Conservation (phyloP, 73 alveolate genomes). For the Paramecium primaurelia region DNA sequence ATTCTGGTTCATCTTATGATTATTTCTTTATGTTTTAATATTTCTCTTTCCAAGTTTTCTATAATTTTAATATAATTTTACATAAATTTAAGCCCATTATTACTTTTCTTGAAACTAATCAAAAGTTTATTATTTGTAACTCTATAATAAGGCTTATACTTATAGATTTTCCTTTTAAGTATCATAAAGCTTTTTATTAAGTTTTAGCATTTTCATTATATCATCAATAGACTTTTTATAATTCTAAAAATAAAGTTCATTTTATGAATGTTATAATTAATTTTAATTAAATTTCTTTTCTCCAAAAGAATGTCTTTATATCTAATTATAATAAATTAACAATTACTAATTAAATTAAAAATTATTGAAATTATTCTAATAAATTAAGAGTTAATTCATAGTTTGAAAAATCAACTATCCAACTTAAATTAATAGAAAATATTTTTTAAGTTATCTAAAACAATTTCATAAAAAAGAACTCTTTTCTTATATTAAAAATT, state of each 20-base stretch:
- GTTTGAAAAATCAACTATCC: not conserved
- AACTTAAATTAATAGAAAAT: not conserved
- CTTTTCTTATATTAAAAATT: not conserved
- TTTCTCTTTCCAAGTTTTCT: slow-evolving; percentile 10
- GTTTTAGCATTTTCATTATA: not conserved
- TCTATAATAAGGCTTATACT: not conserved
- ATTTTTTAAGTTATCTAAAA: not conserved
- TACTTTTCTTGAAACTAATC: not conserved
- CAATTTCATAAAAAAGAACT: not conserved
- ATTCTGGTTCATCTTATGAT: not conserved
- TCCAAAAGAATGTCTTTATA: not conserved
- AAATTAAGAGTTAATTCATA: not conserved
- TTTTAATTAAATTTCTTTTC: not conserved
- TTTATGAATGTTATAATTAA: not conserved
- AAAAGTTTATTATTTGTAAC: not conserved
- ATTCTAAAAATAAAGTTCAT: not conserved
- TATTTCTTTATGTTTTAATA: not conserved
- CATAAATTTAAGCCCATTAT: slow-evolving; percentile 14
- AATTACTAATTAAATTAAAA: not conserved
- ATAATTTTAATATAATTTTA: not conserved
- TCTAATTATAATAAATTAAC: not conserved
- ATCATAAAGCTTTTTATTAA: not conserved
- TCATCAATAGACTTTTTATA: not conserved
- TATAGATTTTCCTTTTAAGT: not conserved
- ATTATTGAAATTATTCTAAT: not conserved